Conservation (phyloP, 768 basidiomycete species). For the Krasilnikovozyma curviuscula region DNA sequence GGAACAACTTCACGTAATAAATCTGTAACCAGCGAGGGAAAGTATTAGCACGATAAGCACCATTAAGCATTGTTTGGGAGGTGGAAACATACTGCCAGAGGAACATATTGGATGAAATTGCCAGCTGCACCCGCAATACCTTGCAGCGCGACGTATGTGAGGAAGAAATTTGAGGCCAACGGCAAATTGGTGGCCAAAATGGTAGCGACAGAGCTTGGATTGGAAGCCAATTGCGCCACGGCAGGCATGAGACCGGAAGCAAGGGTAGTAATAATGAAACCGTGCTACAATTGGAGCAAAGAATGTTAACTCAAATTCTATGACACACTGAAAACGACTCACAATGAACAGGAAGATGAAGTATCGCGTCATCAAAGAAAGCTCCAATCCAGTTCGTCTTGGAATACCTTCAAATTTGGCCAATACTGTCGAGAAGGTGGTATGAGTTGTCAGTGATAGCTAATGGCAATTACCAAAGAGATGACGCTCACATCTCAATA, state of each 20-base stretch:
- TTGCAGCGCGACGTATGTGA: constrained; percentile 61
- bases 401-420: constrained; percentile 81
- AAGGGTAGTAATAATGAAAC: constrained; percentile 77
- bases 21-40: too few species aligned
- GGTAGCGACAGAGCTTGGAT: constrained; percentile 49
- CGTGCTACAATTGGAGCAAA: constrained; percentile 41
- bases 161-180: constrained; percentile 68
- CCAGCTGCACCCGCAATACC: constrained; percentile 27
- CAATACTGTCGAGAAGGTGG: constrained; percentile 31
- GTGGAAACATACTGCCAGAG: too few species aligned
- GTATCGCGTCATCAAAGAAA: constrained; percentile 77
- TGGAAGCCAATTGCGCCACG: constrained; percentile 40
- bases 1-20: constrained; percentile 76
- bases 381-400: constrained; percentile 57
- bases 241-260: constrained; percentile 64
- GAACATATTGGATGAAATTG: constrained; percentile 5
- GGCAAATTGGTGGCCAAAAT: constrained; percentile 65
- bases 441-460: background rate
- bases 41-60: too few species aligned
- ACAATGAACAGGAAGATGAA: constrained; percentile 85
- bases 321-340: constrained; percentile 25
- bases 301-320: background rate
- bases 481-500: constrained; percentile 42
- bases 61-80: too few species aligned
- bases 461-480: background rate